These are phyloP conservation scores for Macrophomina pseudophaseolina DNA, from an alignment of 2,329 filamentous ascomycete species.

Conservation along the genomic window DNA sequence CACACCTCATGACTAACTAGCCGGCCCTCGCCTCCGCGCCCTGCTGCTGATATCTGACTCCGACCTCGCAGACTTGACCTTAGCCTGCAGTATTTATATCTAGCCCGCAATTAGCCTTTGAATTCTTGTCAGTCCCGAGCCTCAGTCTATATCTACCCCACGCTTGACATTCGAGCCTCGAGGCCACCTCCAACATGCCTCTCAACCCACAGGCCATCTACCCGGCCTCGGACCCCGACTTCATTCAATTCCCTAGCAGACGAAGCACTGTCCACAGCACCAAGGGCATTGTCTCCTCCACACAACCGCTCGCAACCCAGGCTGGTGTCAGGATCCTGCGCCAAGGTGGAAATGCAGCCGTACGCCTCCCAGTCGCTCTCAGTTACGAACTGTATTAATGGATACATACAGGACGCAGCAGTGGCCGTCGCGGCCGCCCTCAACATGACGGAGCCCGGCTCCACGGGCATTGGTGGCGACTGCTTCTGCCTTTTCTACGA, in stretches of 20 bases:
- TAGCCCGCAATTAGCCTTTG: not conserved
- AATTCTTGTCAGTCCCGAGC: not conserved
- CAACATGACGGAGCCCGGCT: conserved; percentile 91
- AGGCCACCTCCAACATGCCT: conserved; percentile 45
- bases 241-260: conserved; percentile 74
- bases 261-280: conserved; percentile 93
- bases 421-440: conserved; percentile 91
- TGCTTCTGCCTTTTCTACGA: conserved; percentile 96
- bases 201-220: conserved; percentile 55
- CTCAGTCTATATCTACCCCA: not conserved
- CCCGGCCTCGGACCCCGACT: conserved; percentile 55
- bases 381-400: not conserved
- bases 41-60: not conserved
- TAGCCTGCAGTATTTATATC: not conserved
- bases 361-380: conserved; percentile 46
- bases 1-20: not conserved
- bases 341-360: conserved; percentile 90
- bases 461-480: conserved; percentile 94
- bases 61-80: not conserved
- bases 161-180: not conserved
- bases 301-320: conserved; percentile 86
- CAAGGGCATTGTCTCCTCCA: conserved; percentile 87
- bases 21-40: not conserved
- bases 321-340: conserved; percentile 85
- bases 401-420: conserved; percentile 76